Conservation (phyloP, 1,284 basidiomycete genomes). For the Malassezia equina region DNA sequence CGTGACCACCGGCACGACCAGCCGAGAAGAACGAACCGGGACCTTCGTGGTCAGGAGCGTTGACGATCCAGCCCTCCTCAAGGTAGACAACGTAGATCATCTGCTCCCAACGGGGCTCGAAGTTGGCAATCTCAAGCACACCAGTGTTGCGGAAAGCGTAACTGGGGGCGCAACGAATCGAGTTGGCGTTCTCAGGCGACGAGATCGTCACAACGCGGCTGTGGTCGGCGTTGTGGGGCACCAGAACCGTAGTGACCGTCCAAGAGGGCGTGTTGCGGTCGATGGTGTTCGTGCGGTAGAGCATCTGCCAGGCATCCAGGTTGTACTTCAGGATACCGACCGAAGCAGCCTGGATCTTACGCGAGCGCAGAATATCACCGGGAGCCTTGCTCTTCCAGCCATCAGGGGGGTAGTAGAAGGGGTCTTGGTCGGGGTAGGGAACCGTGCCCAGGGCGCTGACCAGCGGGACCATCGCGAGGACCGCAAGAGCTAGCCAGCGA, state of each 20-base stretch:
- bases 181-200: slow-evolving; percentile 27
- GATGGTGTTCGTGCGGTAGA: slow-evolving; percentile 23
- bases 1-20: slow-evolving; percentile 28
- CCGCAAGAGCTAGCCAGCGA: slow-evolving; percentile 15
- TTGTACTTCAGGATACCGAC: slow-evolving; percentile 19
- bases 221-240: slow-evolving; percentile 22
- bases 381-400: slow-evolving; percentile 16
- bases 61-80: slow-evolving; percentile 37
- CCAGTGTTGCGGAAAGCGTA: slow-evolving; percentile 23
- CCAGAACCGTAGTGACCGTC: slow-evolving; percentile 29
- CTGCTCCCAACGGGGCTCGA: slow-evolving; percentile 26
- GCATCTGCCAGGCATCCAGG: slow-evolving; percentile 22
- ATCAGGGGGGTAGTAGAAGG: slow-evolving; percentile 17
- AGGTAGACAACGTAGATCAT: slow-evolving; percentile 30
- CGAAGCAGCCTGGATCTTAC: slow-evolving; percentile 26
- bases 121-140: slow-evolving; percentile 21
- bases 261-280: slow-evolving; percentile 5
- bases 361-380: slow-evolving; percentile 27
- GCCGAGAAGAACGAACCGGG: slow-evolving; percentile 24
- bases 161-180: slow-evolving; percentile 27
- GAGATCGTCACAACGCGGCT: slow-evolving; percentile 5
- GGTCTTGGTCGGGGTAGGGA: slow-evolving; percentile 13
- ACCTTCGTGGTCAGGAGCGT: slow-evolving; percentile 36
- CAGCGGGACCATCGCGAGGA: slow-evolving; percentile 9
- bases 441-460: slow-evolving; percentile 3